Conservation (phyloP, 179 eudicot genomes). For the Patellifolia procumbens region DNA sequence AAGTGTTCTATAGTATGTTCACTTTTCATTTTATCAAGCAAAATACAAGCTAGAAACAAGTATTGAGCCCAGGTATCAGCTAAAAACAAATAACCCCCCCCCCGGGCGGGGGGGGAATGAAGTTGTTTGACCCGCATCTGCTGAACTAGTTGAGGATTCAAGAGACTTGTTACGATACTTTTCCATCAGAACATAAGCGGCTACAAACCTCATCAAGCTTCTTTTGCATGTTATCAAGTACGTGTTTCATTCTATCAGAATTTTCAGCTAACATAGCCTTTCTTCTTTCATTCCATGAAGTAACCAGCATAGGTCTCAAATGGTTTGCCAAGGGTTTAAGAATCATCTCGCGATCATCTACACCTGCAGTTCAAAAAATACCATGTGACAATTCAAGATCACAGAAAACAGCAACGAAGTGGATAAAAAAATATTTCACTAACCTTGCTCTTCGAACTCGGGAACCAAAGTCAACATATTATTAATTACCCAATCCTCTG, state of each 20-base stretch:
- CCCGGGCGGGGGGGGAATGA: background rate
- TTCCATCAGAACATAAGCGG: conserved; percentile 1
- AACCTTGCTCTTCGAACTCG: conserved; percentile 93
- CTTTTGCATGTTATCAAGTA: conserved; percentile 73
- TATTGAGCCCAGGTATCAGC: background rate
- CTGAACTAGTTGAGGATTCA: background rate
- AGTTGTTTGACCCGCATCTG: background rate
- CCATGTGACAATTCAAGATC: conserved; percentile 24
- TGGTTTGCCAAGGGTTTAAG: conserved; percentile 75
- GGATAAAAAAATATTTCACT: conserved; percentile 10
- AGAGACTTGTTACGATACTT: background rate
- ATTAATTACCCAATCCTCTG: conserved; percentile 74
- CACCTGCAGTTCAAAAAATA: conserved; percentile 39
- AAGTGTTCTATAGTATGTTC: background rate
- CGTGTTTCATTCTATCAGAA: conserved; percentile 68
- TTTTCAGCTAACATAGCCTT: conserved; percentile 74
- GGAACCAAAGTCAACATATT: conserved; percentile 64
- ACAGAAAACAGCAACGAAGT: conserved; percentile 11
- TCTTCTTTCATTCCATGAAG: conserved; percentile 82
- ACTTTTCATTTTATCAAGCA: background rate
- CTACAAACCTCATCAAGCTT: conserved; percentile 85
- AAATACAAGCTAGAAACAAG: background rate
- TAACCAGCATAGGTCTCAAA: conserved; percentile 80
- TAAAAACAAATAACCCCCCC: background rate
- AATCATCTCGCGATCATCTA: conserved; percentile 71